phyloP scores from a whole-genome alignment of 106 monocot species.

The Amphibolis antarctica region DNA sequence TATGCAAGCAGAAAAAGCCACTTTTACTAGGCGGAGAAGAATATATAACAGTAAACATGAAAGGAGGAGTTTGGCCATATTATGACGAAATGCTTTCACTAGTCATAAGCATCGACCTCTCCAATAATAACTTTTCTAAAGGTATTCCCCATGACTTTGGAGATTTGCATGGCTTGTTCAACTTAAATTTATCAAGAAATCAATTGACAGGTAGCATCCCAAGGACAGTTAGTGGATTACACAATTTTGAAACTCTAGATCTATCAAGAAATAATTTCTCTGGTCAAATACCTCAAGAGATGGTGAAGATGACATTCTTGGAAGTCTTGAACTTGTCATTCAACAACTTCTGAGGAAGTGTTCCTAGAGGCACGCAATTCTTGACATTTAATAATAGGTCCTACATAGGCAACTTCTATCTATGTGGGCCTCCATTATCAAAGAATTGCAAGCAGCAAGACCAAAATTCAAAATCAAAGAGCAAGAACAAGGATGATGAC shows the following conservation, averaged over 20 bases:
- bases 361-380: slow-evolving; percentile 11
- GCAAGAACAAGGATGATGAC: too few relatives aligned
- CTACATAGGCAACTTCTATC: slow-evolving; percentile 15
- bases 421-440: slow-evolving; percentile 19
- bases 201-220: slow-evolving; percentile 20
- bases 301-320: slow-evolving; percentile 7
- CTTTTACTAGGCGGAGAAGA: neutral
- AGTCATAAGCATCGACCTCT: slow-evolving; percentile 19
- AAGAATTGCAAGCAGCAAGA: neutral
- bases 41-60: slow-evolving; percentile 3
- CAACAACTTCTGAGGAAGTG: slow-evolving; percentile 17
- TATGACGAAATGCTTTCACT: neutral
- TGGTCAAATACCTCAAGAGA: slow-evolving; percentile 18
- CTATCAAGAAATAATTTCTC: slow-evolving; percentile 18
- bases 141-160: slow-evolving; percentile 16
- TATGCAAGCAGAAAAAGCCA: neutral
- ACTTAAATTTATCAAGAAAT: slow-evolving; percentile 27
- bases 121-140: slow-evolving; percentile 15
- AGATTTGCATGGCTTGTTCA: neutral
- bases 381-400: slow-evolving; percentile 1
- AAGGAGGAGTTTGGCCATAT: neutral
- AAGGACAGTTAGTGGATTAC: slow-evolving; percentile 3
- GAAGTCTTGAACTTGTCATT: slow-evolving; percentile 19
- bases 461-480: too few relatives aligned
- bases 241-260: slow-evolving; percentile 18